Conservation (phyloP, 495 filamentous ascomycete genomes). For the Copromyces sp. region DNA sequence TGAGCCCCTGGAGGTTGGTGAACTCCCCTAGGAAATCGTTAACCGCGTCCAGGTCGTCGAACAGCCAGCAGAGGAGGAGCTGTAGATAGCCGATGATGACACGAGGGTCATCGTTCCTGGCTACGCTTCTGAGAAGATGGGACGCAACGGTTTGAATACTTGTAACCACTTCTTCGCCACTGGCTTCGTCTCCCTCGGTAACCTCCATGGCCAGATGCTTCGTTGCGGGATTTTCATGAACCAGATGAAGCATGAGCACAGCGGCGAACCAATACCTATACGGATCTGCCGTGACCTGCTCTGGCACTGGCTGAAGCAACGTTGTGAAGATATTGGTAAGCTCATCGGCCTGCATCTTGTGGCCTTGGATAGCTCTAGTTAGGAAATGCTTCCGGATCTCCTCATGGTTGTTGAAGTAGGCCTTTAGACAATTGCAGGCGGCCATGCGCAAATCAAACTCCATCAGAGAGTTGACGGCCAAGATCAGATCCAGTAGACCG, state of each 20-base stretch:
- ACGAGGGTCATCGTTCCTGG: slow-evolving; percentile 70
- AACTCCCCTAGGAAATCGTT: slow-evolving; percentile 93
- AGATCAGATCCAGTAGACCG: slow-evolving; percentile 75
- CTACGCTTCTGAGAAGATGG: slow-evolving; percentile 59
- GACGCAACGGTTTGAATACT: slow-evolving; percentile 79
- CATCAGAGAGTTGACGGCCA: slow-evolving; percentile 54
- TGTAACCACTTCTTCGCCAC: slow-evolving; percentile 90
- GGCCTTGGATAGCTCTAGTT: slow-evolving; percentile 77
- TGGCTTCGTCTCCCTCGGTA: slow-evolving; percentile 79
- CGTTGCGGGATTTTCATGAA: slow-evolving; percentile 70
- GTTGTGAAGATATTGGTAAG: slow-evolving; percentile 87
- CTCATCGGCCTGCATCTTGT: slow-evolving; percentile 66
- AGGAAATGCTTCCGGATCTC: slow-evolving; percentile 79
- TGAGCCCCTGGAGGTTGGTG: slow-evolving; percentile 78
- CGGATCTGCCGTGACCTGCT: slow-evolving; percentile 57
- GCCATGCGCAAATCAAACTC: slow-evolving; percentile 74
- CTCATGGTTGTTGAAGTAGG: slow-evolving; percentile 73
- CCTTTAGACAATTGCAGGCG: slow-evolving; percentile 81
- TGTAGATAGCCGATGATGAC: slow-evolving; percentile 81
- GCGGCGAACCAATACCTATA: slow-evolving; percentile 89
- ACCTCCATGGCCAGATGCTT: slow-evolving; percentile 74
- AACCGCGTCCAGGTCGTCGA: slow-evolving; percentile 82
- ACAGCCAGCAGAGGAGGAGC: slow-evolving; percentile 87
- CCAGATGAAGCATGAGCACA: slow-evolving; percentile 80
- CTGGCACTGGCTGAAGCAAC: slow-evolving; percentile 53